phyloP scores from a whole-genome alignment of 164 flowering plant genomes.

The Cinnamomum micranthum region DNA sequence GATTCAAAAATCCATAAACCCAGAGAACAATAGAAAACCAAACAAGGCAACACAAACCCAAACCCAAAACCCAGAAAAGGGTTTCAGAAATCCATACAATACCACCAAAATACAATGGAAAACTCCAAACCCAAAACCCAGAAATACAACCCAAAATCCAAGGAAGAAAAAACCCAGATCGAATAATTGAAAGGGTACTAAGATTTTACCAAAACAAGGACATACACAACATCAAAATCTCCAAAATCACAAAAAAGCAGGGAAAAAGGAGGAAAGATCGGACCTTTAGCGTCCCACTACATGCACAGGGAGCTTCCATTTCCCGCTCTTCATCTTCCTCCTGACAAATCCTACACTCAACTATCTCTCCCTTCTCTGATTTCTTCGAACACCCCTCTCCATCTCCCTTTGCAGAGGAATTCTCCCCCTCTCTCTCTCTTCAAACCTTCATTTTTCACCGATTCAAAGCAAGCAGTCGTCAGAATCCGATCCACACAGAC shows the following conservation, averaged over 20 bases:
- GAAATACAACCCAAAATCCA: no score
- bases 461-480: conserved; percentile 44
- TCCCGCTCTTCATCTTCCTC: conserved; percentile 50
- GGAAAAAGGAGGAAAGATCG: not conserved
- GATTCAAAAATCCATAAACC: not conserved
- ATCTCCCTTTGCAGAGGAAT: conserved; percentile 10
- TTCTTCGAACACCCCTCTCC: conserved; percentile 20
- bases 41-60: no score
- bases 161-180: not conserved
- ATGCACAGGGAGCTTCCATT: conserved; percentile 72
- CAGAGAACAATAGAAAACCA: no score
- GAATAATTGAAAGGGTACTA: not conserved
- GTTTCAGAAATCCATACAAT: not conserved
- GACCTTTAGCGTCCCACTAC: conserved; percentile 77
- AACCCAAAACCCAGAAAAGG: not conserved
- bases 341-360: conserved; percentile 73
- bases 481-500: conserved; percentile 56
- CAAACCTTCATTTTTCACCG: conserved; percentile 15
- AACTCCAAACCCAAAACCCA: no score
- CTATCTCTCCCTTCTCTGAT: conserved; percentile 6
- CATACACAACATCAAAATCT: not conserved
- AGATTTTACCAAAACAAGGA: not conserved
- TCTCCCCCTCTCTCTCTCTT: conserved; percentile 8
- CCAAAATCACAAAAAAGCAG: not conserved
- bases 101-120: not conserved